phyloP scores from a whole-genome alignment of 331 rosid genomes.

The Ulmus americana region DNA sequence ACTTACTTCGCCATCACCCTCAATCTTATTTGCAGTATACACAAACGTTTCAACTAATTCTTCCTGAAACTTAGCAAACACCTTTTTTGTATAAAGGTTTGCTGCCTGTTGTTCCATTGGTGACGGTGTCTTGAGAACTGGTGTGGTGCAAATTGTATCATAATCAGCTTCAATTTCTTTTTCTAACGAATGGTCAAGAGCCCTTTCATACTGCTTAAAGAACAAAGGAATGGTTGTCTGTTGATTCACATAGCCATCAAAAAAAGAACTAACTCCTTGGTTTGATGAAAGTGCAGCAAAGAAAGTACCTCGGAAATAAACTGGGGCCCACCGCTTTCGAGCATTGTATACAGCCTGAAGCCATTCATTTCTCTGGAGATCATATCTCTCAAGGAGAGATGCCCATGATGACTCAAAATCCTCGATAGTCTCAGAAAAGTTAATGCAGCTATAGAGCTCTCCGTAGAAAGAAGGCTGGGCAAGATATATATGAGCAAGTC shows the following conservation, averaged over 20 bases:
- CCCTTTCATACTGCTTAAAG: slow-evolving; percentile 67
- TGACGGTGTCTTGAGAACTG: slow-evolving; percentile 68
- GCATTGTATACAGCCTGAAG: slow-evolving; percentile 70
- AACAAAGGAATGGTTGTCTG: slow-evolving; percentile 60
- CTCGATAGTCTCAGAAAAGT: slow-evolving; percentile 50
- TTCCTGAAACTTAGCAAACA: slow-evolving; percentile 69
- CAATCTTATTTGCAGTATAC: slow-evolving; percentile 58
- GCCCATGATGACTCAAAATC: slow-evolving; percentile 63
- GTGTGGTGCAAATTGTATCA: slow-evolving; percentile 52
- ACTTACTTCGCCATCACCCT: slow-evolving; percentile 42
- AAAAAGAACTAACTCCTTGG: slow-evolving; percentile 52
- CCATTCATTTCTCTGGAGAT: slow-evolving; percentile 61
- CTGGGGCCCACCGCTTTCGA: slow-evolving; percentile 81
- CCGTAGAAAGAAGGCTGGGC: slow-evolving; percentile 59
- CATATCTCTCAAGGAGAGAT: slow-evolving; percentile 48
- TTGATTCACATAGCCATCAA: slow-evolving; percentile 68
- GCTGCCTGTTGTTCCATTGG: slow-evolving; percentile 91
- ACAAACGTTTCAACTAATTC: slow-evolving; percentile 74
- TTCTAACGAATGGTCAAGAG: slow-evolving; percentile 49
- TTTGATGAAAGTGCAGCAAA: slow-evolving; percentile 54
- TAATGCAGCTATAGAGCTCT: slow-evolving; percentile 61
- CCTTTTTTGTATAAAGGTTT: slow-evolving; percentile 51
- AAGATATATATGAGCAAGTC: slow-evolving; percentile 61
- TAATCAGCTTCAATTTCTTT: slow-evolving; percentile 67
- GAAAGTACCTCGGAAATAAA: slow-evolving; percentile 62